phyloP scores from a whole-genome alignment of 306 rosid species.

The Cajanus cajan region DNA sequence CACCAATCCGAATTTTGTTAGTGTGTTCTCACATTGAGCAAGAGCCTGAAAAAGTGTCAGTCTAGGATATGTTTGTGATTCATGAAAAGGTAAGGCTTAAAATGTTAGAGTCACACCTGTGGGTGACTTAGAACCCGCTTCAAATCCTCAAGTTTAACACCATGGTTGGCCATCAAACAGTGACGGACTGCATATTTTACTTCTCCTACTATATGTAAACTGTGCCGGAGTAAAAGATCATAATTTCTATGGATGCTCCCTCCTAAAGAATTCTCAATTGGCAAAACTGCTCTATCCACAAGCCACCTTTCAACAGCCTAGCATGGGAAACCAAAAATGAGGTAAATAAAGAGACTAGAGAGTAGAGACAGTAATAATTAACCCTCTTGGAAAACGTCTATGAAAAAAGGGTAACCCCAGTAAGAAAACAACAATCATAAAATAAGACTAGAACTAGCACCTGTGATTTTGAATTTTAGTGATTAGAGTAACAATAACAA shows the following conservation, averaged over 20 bases:
- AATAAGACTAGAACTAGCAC: neutral
- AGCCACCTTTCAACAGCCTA: conserved; percentile 94
- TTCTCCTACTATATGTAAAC: conserved; percentile 93
- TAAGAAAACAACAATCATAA: conserved; percentile 23
- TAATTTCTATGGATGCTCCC: conserved; percentile 99
- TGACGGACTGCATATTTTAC: conserved; percentile 89
- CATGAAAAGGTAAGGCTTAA: conserved; percentile 14
- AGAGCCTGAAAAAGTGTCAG: conserved; percentile 72
- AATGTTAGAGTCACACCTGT: conserved; percentile 52
- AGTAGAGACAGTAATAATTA: neutral
- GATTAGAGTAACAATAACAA: neutral
- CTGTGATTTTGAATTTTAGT: neutral
- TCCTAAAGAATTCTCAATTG: conserved; percentile 93
- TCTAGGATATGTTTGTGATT: conserved; percentile 20
- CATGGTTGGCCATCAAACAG: conserved; percentile 85
- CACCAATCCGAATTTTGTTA: conserved; percentile 74
- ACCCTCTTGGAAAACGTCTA: conserved; percentile 6
- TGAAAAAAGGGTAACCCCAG: neutral
- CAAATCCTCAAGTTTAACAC: conserved; percentile 69
- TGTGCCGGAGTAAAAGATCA: conserved; percentile 90
- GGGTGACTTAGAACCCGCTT: conserved; percentile 92
- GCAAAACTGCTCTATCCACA: conserved; percentile 96
- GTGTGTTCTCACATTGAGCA: conserved; percentile 93
- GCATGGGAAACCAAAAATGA: neutral
- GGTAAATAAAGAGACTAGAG: conserved; percentile 19